phyloP scores from a whole-genome alignment of 495 filamentous ascomycete genomes.

The Daldinia caldariorum region DNA sequence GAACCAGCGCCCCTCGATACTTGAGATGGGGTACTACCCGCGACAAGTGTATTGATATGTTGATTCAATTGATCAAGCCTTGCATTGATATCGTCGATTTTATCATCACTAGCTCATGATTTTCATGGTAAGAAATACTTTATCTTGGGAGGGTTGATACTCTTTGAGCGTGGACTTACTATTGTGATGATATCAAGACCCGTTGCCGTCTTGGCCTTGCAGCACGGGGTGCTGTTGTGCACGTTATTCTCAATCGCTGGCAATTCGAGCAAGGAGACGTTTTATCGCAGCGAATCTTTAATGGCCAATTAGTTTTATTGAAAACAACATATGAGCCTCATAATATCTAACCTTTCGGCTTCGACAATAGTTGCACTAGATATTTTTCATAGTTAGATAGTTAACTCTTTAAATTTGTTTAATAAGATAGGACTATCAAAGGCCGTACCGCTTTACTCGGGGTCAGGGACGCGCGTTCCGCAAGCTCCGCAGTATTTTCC shows the following conservation, averaged over 20 bases:
- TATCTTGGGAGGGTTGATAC: background rate
- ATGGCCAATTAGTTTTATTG: background rate
- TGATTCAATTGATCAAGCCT: background rate
- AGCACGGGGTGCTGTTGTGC: background rate
- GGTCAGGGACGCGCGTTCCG: background rate
- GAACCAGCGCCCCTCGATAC: background rate
- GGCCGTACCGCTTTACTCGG: background rate
- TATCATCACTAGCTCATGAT: background rate
- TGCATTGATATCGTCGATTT: background rate
- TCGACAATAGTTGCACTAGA: too few species aligned
- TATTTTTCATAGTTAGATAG: too few species aligned
- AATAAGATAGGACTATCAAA: too few species aligned
- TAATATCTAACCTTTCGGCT: too few species aligned
- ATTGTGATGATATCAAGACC: constrained; percentile 3
- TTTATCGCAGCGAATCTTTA: constrained; percentile 5
- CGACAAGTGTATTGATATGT: background rate
- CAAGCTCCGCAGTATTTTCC: background rate
- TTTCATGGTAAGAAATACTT: too few species aligned
- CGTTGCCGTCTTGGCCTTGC: background rate
- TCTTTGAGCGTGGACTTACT: background rate
- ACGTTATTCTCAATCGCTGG: background rate
- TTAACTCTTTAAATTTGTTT: too few species aligned
- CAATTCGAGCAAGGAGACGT: background rate
- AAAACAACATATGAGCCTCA: too few species aligned
- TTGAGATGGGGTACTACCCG: background rate